A percentile compares a stretch with the other conserved stretches of the same genome.
Evolutionary conservation across 2,329 filamentous ascomycete genomes (phyloP).

Genomic region (Talaromyces marneffei): DNA sequence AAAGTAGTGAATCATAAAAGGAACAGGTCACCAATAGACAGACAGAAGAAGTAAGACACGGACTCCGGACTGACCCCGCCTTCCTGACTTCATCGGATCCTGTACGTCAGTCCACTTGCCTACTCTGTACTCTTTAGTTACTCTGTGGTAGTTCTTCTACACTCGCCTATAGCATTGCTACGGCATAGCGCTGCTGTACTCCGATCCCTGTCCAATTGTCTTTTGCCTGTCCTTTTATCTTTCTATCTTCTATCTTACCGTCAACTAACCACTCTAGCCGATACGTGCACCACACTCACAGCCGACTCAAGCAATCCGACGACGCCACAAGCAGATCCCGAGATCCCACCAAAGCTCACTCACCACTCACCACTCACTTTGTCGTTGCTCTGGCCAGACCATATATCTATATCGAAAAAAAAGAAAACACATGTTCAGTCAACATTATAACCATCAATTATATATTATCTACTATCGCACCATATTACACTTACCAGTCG

Average conservation of each 20-base stretch:
- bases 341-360: background rate
- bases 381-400: background rate
- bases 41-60: background rate
- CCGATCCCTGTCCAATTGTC: background rate
- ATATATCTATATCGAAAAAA: background rate
- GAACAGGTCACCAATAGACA: background rate
- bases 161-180: background rate
- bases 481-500: background rate
- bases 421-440: background rate
- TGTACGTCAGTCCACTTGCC: conserved; percentile 9
- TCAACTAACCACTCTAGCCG: background rate
- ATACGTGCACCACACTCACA: background rate
- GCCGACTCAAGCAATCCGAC: background rate
- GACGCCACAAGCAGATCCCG: conserved; percentile 2
- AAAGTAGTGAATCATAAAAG: background rate
- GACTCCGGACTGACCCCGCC: conserved; percentile 7
- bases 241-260: background rate
- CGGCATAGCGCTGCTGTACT: background rate
- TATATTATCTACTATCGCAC: background rate
- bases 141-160: too few relatives aligned
- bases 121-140: too few relatives aligned
- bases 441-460: background rate
- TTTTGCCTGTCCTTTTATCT: background rate
- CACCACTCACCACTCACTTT: background rate
- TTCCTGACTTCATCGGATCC: conserved; percentile 12